phyloP scores from a whole-genome alignment of 1,284 basidiomycete species.

The Trametes hirsuta region DNA sequence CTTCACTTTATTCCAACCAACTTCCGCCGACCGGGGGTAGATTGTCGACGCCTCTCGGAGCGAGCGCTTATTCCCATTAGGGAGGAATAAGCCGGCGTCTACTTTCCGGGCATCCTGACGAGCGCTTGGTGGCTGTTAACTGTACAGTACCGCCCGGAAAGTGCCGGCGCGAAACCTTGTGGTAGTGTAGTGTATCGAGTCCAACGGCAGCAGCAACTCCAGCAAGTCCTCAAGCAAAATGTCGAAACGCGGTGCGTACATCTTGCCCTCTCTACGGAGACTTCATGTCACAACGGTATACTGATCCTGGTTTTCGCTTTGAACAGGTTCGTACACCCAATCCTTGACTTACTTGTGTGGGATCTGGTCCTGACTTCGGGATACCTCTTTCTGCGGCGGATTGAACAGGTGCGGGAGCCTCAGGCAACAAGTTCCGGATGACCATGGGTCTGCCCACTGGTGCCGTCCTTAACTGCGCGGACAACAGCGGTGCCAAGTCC shows the following conservation, averaged over 20 bases:
- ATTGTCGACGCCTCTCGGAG: too few relatives aligned
- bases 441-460: conserved; percentile 97
- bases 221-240: conserved; percentile 38
- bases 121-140: conserved; percentile 23
- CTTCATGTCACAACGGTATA: conserved; percentile 2
- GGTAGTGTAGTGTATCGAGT: conserved; percentile 17
- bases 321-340: conserved; percentile 24
- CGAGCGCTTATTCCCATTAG: too few relatives aligned
- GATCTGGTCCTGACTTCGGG: conserved; percentile 35
- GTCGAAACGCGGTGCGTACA: conserved; percentile 37
- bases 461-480: conserved; percentile 98
- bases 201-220: conserved; percentile 31
- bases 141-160: conserved; percentile 37
- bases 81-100: too few relatives aligned
- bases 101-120: neutral
- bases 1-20: too few relatives aligned
- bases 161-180: conserved; percentile 33
- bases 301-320: conserved; percentile 21
- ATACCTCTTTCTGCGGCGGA: conserved; percentile 46
- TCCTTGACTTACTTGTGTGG: conserved; percentile 35
- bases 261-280: neutral
- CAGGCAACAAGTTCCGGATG: conserved; percentile 98
- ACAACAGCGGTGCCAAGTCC: conserved; percentile 99
- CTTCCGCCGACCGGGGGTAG: too few relatives aligned
- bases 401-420: conserved; percentile 42